These are phyloP conservation scores for Mycena latifolia DNA, from an alignment of 768 basidiomycete genomes.

Conservation along the genomic window DNA sequence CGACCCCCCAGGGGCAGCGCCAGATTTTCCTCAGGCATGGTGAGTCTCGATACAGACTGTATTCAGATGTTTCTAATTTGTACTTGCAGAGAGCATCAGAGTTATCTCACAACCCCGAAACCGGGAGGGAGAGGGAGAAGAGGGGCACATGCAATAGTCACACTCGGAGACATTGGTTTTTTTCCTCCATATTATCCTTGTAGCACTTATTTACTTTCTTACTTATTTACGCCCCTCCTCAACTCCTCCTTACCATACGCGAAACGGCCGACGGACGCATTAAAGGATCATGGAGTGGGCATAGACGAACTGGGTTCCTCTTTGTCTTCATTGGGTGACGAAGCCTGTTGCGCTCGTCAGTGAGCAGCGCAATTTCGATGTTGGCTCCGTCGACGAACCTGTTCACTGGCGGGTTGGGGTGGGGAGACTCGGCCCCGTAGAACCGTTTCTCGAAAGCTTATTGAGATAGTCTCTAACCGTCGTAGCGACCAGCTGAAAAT, in stretches of 20 bases:
- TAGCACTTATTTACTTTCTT: conserved; percentile 22
- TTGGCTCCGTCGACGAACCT: not conserved
- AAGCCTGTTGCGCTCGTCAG: not conserved
- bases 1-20: conserved; percentile 78
- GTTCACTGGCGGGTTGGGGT: conserved; percentile 34
- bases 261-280: not conserved
- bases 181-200: conserved; percentile 9
- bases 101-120: conserved; percentile 48
- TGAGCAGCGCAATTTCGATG: not conserved
- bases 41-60: conserved; percentile 45
- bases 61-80: conserved; percentile 22
- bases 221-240: not conserved
- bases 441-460: conserved; percentile 62
- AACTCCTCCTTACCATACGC: not conserved
- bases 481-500: conserved; percentile 67
- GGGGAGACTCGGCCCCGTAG: conserved; percentile 48
- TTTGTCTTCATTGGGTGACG: not conserved
- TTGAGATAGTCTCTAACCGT: conserved; percentile 78
- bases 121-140: conserved; percentile 11
- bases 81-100: conserved; percentile 63
- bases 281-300: not conserved
- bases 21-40: conserved; percentile 89
- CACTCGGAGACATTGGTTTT: conserved; percentile 38
- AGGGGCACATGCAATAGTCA: conserved; percentile 9
- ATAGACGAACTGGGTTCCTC: conserved; percentile 2